These are phyloP conservation scores for Nannizziopsis arthrosporioides DNA, from an alignment of 2,329 filamentous ascomycete genomes.

Conservation along the genomic window DNA sequence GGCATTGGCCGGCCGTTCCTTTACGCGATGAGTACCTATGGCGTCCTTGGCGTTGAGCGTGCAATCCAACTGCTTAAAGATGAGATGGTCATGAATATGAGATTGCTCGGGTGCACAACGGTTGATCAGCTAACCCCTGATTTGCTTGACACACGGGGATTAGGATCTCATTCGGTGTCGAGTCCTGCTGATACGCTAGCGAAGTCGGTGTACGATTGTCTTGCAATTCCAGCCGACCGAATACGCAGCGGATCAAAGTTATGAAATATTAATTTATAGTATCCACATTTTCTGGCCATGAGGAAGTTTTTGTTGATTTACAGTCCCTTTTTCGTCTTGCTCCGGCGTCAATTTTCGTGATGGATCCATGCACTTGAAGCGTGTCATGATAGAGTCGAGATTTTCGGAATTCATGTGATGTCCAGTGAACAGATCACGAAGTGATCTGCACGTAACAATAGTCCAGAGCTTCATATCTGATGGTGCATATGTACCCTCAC, in stretches of 20 bases:
- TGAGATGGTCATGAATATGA: conserved; percentile 99
- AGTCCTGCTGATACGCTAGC: conserved; percentile 53
- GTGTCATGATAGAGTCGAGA: too few species aligned
- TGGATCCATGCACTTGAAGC: neutral
- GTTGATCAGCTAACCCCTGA: conserved; percentile 69
- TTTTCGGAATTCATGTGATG: too few species aligned
- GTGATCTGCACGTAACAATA: too few species aligned
- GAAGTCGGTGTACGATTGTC: conserved; percentile 45
- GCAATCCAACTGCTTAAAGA: conserved; percentile 90
- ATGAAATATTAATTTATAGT: neutral
- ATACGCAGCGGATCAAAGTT: conserved; percentile 5
- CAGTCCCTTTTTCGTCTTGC: neutral
- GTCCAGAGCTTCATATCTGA: too few species aligned
- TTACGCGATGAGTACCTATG: conserved; percentile 92
- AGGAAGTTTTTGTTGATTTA: neutral
- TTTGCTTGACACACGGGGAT: conserved; percentile 63
- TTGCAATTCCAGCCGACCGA: conserved; percentile 40
- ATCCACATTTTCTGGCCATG: neutral
- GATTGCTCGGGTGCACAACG: conserved; percentile 67
- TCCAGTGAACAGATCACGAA: too few species aligned
- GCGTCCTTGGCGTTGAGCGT: conserved; percentile 71
- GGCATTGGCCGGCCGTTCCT: conserved; percentile 91
- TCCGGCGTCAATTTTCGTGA: neutral
- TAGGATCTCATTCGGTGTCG: conserved; percentile 44
- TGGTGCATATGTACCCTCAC: too few species aligned